Evolutionary conservation across 495 filamentous ascomycete genomes (phyloP).

Genomic region (Staphylotrichum tortipilum): DNA sequence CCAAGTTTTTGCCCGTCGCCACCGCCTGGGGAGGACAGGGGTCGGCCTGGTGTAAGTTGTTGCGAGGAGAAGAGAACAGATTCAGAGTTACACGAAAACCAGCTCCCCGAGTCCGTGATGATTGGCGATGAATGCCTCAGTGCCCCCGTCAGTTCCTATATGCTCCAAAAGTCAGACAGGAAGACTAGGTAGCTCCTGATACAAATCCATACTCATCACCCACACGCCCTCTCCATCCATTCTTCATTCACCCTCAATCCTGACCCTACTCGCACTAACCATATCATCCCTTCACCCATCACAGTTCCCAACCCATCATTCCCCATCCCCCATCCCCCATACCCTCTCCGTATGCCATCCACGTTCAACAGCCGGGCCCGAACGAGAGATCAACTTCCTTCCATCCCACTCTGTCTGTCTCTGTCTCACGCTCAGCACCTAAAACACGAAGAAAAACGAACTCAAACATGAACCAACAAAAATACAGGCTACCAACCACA

Average conservation of each 20-base stretch:
- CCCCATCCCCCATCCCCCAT: background rate
- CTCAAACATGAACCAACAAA: background rate
- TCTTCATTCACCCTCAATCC: too few relatives aligned
- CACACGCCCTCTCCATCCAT: background rate
- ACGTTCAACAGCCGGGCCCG: background rate
- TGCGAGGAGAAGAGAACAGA: too few relatives aligned
- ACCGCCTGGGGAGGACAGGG: background rate
- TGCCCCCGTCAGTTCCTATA: too few relatives aligned
- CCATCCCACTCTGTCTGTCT: background rate
- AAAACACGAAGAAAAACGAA: background rate
- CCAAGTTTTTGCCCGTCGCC: conserved; percentile 1
- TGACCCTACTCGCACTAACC: too few relatives aligned
- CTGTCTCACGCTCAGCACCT: too few relatives aligned
- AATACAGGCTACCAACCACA: background rate
- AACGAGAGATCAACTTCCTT: background rate
- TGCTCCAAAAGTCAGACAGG: too few relatives aligned
- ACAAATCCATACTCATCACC: background rate
- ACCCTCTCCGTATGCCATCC: background rate
- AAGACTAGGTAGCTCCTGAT: too few relatives aligned
- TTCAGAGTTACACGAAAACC: too few relatives aligned
- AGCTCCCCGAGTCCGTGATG: too few relatives aligned
- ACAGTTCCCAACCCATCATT: too few relatives aligned
- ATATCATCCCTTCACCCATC: background rate
- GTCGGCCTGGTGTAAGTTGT: too few relatives aligned
- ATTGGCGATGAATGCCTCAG: too few relatives aligned